Base-by-base conservation (phyloP, 345 rosid species). In the Aquilaria yunnanensis region DNA sequence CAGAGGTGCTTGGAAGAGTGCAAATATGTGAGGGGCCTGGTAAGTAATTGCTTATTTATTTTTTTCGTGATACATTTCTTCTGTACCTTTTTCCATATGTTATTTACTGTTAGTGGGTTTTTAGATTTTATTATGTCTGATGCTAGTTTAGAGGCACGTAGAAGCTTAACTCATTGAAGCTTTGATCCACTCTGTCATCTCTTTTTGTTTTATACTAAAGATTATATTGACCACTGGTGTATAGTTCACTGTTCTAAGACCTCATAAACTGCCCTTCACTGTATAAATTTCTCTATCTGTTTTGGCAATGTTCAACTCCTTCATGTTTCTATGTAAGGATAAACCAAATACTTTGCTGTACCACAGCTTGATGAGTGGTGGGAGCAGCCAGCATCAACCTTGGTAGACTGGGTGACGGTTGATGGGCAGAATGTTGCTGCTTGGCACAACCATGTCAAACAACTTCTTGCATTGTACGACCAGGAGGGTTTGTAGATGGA, bases 351-450 rank as follows among this genome's bases (percentile, higher is more conserved):
- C 43, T 37, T 37, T 37, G 5, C 43, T 51, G 2, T 46, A 67
- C 64, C 72, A 82, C 85, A 87, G 98, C 81, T 92, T 34, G 86
- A 89, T 30, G 96, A 87, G 66, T 92, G 98, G 91, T 92, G 96
- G 96, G 93, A 89, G 75, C 98, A 89, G 66, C 98, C 98, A 9
- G 98, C 98, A 46, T 80, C 97, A 43, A 81, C 96, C 13, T 83
- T 83, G 61, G 96, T 89, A 23, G 97, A 92, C 74, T 89, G 97
- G 97, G 89, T 83, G 32, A 63, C 85, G 47, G 92, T 92, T 56
- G 97, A 87, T 66, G 93, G 97, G 59, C 88, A 92, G 65, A 84
- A 67, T 51, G 96, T 89, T 57, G 88, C 82, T 64, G 83, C 89
- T 59, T 87, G 98, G 98, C 89, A 79, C 68, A 84, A 88, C 76